Evolutionary conservation across 495 filamentous ascomycete genomes (phyloP).

Genomic region (Pyrenula massariospora): DNA sequence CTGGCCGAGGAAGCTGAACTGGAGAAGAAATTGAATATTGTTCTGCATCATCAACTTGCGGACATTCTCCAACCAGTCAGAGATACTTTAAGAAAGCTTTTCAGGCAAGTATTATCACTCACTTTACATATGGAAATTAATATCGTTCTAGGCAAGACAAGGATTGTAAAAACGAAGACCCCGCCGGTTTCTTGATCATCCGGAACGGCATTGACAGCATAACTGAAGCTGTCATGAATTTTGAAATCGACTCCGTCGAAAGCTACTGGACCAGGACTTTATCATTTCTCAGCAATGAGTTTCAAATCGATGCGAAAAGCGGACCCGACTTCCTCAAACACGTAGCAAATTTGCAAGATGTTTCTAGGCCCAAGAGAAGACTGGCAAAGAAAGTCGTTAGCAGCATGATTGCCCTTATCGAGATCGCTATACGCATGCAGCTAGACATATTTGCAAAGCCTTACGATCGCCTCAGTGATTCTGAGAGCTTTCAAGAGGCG

Average conservation of each 20-base stretch:
- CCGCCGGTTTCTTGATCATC: neutral
- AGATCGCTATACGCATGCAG: conserved; percentile 68
- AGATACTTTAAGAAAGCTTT: conserved; percentile 49
- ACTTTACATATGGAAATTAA: conserved; percentile 4
- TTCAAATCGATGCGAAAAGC: conserved; percentile 44
- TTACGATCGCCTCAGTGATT: conserved; percentile 29
- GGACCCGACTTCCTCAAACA: conserved; percentile 39
- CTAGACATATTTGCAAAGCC: conserved; percentile 60
- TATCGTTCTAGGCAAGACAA: neutral
- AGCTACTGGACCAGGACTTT: neutral
- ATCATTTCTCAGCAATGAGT: conserved; percentile 48
- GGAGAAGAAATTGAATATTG: conserved; percentile 67
- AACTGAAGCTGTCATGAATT: neutral
- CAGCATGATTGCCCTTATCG: conserved; percentile 61
- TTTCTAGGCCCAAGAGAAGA: neutral
- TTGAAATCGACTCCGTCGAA: neutral
- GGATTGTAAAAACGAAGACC: neutral
- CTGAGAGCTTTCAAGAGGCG: conserved; percentile 5
- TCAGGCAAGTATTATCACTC: conserved; percentile 18
- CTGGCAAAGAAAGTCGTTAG: conserved; percentile 78
- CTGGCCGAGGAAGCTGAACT: conserved; percentile 68
- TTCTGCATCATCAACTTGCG: conserved; percentile 78
- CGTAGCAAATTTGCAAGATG: conserved; percentile 13
- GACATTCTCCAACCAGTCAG: conserved; percentile 68
- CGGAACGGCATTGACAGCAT: neutral